Evolutionary conservation across 2,329 filamentous ascomycete species (phyloP), one percentile per base, ranked within the genome.

Genomic region (Periconia sp.): DNA sequence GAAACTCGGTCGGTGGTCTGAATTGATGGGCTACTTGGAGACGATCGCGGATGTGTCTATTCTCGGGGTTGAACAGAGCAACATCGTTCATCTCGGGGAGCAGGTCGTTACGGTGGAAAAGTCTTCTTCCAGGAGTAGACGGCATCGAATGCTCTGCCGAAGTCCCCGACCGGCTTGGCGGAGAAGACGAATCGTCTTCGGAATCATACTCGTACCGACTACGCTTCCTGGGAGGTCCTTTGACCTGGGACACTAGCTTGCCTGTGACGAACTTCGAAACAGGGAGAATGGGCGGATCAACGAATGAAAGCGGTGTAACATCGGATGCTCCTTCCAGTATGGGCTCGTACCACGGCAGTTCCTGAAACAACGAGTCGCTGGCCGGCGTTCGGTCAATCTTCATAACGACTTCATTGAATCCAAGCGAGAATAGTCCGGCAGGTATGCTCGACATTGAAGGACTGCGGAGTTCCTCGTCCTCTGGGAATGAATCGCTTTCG

Each of bases 11-110:
- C 0, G 94, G 94, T 15, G 94, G 94, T 50, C 92, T 84, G 79
- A 99, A 97, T 57, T 93, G 90, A 72, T 97, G 92, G 9, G 90
- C 90, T 10, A 91, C 90, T 69, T 97, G 91, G 6, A 99, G 83
- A 15, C 94, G 84, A 69, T 97, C 93, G 53, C 93, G 85, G 41
- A 97, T 92, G 50, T 87, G 83, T 72, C 93, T 95, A 77, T 95
- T 93, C 55, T 96, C 90, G 0, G 91, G 86, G 58, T 90, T 86
- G 75, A 99, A 99, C 0, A 99, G 78, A 1, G 93, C 92, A 53
- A 97, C 91, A 55, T 90, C 84, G 1, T 81, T 85, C 59, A 88
- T 87, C 58, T 89, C 85, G 0, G 92, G 87, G 1, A 83, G 81
- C 9, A 92, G 69, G 41, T 83, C 81, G 31, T 72, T 71, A 9